These are phyloP conservation scores for Stereum hirsutum DNA, from an alignment of 1,284 basidiomycete genomes.

Conservation along the genomic window DNA sequence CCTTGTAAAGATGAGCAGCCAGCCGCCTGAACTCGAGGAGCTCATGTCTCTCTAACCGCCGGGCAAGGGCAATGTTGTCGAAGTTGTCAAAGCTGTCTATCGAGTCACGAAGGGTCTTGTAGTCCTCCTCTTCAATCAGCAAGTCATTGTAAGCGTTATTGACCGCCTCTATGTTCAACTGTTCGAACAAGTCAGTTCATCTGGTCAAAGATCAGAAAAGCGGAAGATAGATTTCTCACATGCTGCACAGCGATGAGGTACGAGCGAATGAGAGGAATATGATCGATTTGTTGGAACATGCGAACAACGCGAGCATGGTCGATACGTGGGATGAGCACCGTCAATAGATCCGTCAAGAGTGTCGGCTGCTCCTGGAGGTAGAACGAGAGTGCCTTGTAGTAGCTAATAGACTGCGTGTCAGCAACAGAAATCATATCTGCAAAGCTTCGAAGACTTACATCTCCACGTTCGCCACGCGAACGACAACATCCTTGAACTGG, in stretches of 20 bases:
- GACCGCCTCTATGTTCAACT: constrained; percentile 94
- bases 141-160: constrained; percentile 97
- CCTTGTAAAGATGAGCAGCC: constrained; percentile 94
- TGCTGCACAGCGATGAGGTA: constrained; percentile 97
- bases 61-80: constrained; percentile 85
- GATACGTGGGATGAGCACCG: constrained; percentile 87
- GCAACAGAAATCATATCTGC: constrained; percentile 6
- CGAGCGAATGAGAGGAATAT: constrained; percentile 90
- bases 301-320: constrained; percentile 94
- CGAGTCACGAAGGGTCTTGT: constrained; percentile 91
- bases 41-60: constrained; percentile 83
- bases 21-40: constrained; percentile 93
- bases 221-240: constrained; percentile 32
- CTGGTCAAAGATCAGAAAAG: neutral
- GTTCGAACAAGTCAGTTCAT: constrained; percentile 8
- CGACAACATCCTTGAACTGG: constrained; percentile 95
- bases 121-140: constrained; percentile 98
- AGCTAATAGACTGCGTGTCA: constrained; percentile 31
- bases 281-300: constrained; percentile 93
- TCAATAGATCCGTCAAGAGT: constrained; percentile 88
- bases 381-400: constrained; percentile 84
- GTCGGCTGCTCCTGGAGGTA: constrained; percentile 93
- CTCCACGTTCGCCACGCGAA: constrained; percentile 96
- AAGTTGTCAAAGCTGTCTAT: constrained; percentile 99
- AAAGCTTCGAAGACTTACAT: constrained; percentile 48